A percentile compares a stretch with the other conserved stretches of the same genome.
phyloP scores from a whole-genome alignment of 2,329 filamentous ascomycete species.

The Nothophoma quercina region DNA sequence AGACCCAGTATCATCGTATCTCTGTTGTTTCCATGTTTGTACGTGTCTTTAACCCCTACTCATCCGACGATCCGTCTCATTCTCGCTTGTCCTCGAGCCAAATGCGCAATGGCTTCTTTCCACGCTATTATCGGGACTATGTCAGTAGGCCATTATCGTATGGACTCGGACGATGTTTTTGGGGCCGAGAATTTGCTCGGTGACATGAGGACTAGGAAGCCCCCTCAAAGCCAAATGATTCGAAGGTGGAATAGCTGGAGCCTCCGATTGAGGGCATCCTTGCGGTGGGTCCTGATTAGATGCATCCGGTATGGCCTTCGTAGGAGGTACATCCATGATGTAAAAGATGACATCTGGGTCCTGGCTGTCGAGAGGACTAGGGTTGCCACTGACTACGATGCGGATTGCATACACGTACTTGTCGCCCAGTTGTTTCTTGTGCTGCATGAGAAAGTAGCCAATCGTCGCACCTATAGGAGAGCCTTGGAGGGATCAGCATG shows the following conservation, averaged over 20 bases:
- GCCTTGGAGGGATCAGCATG: constrained; percentile 1
- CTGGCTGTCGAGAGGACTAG: too few species aligned
- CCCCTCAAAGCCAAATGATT: not conserved
- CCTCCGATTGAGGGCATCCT: not conserved
- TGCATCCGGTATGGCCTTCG: not conserved
- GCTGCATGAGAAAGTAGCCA: constrained; percentile 20
- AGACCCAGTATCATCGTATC: too few species aligned
- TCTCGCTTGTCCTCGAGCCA: too few species aligned
- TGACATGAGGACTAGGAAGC: not conserved
- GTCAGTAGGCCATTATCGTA: not conserved
- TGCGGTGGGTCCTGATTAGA: not conserved
- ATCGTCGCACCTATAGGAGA: constrained; percentile 27
- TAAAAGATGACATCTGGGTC: constrained; percentile 2
- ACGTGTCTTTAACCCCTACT: too few species aligned
- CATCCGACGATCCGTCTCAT: too few species aligned
- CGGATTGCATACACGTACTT: constrained; percentile 19
- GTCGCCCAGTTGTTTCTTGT: constrained; percentile 24
- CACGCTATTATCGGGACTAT: too few species aligned
- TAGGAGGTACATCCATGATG: not conserved
- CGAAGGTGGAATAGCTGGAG: not conserved
- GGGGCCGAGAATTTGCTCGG: not conserved
- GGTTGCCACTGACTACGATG: not conserved
- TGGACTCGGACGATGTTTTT: not conserved
- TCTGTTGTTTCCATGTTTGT: too few species aligned
- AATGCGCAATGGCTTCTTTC: too few species aligned